Evolutionary conservation across 495 filamentous ascomycete species (phyloP).

Genomic region (Lasiosphaeria ovina): DNA sequence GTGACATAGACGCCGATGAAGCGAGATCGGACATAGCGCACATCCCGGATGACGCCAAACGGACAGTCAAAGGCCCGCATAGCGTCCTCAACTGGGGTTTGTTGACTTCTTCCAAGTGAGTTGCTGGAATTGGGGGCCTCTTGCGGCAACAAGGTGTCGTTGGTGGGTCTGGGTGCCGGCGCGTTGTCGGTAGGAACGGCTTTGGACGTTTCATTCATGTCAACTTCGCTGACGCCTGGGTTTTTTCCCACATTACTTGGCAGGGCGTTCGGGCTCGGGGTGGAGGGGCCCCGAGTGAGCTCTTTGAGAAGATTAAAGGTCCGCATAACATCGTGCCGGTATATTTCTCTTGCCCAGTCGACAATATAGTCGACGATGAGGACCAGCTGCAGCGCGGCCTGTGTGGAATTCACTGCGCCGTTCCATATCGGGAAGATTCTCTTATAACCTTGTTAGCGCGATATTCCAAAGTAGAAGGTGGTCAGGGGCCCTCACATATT

Average conservation of each 20-base stretch:
- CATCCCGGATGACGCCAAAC: constrained; percentile 9
- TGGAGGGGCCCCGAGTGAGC: background rate
- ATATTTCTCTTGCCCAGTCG: constrained; percentile 38
- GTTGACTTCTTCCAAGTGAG: no score
- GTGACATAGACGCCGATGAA: constrained; percentile 9
- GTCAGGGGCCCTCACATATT: background rate
- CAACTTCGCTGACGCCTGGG: background rate
- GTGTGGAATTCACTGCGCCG: constrained; percentile 16
- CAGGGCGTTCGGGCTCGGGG: background rate
- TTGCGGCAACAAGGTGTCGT: background rate
- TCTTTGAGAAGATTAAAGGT: constrained; percentile 1
- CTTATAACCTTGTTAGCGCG: background rate
- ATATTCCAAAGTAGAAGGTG: background rate
- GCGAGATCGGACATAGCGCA: constrained; percentile 5
- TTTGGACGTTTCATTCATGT: background rate
- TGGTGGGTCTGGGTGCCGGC: background rate
- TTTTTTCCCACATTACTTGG: background rate
- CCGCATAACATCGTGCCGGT: constrained; percentile 21
- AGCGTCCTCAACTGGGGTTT: background rate
- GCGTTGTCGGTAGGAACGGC: background rate
- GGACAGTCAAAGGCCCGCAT: constrained; percentile 6
- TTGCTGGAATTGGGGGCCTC: background rate
- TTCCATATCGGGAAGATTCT: background rate
- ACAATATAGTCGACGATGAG: constrained; percentile 37
- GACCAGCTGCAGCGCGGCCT: constrained; percentile 32